Evolutionary conservation across 2,329 filamentous ascomycete species (phyloP), one percentile per base, ranked within the genome.

Genomic region (Tolypocladium album): DNA sequence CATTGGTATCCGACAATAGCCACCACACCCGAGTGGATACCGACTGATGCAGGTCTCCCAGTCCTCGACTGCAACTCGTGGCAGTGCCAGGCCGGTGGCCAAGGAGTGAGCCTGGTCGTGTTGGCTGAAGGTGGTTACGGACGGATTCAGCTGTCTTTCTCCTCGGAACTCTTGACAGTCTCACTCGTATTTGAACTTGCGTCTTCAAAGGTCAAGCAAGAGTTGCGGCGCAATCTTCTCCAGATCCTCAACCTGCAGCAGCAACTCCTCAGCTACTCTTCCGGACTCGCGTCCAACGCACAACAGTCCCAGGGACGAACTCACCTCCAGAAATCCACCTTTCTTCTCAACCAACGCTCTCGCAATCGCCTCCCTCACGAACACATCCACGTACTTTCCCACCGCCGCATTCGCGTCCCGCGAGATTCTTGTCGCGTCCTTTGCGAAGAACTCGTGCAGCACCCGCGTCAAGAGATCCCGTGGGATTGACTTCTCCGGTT

Each of bases 221-320:
- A 97, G 76, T 74, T 96, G 90, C 59, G 90, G 89, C 17, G 89
- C 88, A 67, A 95, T 79, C 74, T 90, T 94, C 76, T 97, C 92
- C 62, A 97, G 71, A 76, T 97, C 92, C 70, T 95, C 91, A 55
- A 95, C 87, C 83, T 92, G 56, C 22, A 31, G 27, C 31, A 59
- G 39, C 52, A 58, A 58, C 64, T 67, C 9, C 2, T 22, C 57
- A 66, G 60, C 52, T 40, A 59, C 45, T 58, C 15, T 31, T 22
- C 22, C 22, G 47, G 20, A 34, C 12, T 11, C 47, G 20, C 45
- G 52, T 1, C 4, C 42, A 34, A 12, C 24, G 20, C 27, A 13
- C 20, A 27, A 36, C 4, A 2, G 11, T 36, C 27, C 27, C 50
- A 8, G 7, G 31, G 20, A 45, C 24, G 11, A 45, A 72, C 82